phyloP scores from a whole-genome alignment of 768 basidiomycete species.

The Ramaria sp. region DNA sequence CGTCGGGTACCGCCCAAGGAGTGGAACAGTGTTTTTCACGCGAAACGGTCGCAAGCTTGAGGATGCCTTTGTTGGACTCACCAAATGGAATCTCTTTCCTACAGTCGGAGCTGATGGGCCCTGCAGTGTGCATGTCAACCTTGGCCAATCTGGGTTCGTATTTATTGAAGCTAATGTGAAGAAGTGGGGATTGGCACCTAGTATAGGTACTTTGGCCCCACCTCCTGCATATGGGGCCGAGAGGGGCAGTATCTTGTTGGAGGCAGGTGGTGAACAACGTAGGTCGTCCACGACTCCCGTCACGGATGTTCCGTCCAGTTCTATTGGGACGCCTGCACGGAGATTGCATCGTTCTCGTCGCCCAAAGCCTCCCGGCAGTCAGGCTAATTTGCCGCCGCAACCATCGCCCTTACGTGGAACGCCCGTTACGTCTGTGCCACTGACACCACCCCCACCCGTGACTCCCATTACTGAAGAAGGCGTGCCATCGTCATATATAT shows the following conservation, averaged over 20 bases:
- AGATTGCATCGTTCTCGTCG: constrained; percentile 55
- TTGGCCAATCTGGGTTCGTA: constrained; percentile 96
- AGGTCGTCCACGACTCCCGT: constrained; percentile 33
- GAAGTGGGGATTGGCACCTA: constrained; percentile 98
- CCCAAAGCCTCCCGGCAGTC: constrained; percentile 26
- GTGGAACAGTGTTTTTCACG: constrained; percentile 98
- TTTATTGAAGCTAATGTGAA: constrained; percentile 99
- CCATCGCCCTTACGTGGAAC: constrained; percentile 61
- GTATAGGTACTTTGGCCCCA: constrained; percentile 92
- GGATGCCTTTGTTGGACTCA: constrained; percentile 88
- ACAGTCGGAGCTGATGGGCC: constrained; percentile 95
- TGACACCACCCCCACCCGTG: constrained; percentile 51
- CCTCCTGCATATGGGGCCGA: constrained; percentile 98
- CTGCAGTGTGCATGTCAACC: constrained; percentile 93
- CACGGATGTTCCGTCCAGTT: constrained; percentile 34
- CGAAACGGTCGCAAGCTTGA: constrained; percentile 96
- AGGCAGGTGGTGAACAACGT: constrained; percentile 61
- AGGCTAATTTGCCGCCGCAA: constrained; percentile 25
- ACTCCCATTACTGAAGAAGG: constrained; percentile 65
- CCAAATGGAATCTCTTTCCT: constrained; percentile 89
- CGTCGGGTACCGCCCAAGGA: constrained; percentile 90
- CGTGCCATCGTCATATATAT: constrained; percentile 48
- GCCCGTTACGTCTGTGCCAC: constrained; percentile 36
- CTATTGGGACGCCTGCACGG: constrained; percentile 30
- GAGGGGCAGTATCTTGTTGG: constrained; percentile 88